A percentile compares a stretch with the other conserved stretches of the same genome.
phyloP scores from a whole-genome alignment of 495 filamentous ascomycete genomes.

The Aspergillus nidulans region DNA sequence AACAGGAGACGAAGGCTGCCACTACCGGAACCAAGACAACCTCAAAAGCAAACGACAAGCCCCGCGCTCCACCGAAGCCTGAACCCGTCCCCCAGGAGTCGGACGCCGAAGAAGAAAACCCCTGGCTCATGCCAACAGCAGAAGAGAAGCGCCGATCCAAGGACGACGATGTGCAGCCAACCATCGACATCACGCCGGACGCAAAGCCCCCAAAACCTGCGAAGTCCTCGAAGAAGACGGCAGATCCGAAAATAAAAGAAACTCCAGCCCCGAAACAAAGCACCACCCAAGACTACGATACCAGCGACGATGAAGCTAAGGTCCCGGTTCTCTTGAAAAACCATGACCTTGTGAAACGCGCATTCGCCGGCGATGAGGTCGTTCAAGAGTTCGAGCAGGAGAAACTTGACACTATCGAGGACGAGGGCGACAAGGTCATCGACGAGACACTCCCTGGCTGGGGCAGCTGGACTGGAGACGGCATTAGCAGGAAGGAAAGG shows the following conservation, averaged over 20 bases:
- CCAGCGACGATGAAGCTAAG: slow-evolving; percentile 54
- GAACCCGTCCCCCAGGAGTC: slow-evolving; percentile 21
- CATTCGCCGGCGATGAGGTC: slow-evolving; percentile 91
- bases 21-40: slow-evolving; percentile 17
- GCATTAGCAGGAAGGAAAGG: slow-evolving; percentile 62
- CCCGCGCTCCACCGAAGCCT: slow-evolving; percentile 15
- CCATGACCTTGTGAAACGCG: slow-evolving; percentile 74
- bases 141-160: slow-evolving; percentile 35
- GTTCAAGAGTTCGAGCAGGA: slow-evolving; percentile 75
- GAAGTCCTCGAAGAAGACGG: slow-evolving; percentile 10
- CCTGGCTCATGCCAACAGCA: slow-evolving; percentile 45
- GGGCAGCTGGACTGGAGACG: slow-evolving; percentile 85
- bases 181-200: slow-evolving; percentile 36
- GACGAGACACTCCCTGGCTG: slow-evolving; percentile 88
- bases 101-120: slow-evolving; percentile 37
- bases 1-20: slow-evolving; percentile 23
- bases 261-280: slow-evolving; percentile 18
- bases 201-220: slow-evolving; percentile 20
- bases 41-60: slow-evolving; percentile 15
- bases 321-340: slow-evolving; percentile 67
- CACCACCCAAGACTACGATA: slow-evolving; percentile 29
- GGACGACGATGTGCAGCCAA: slow-evolving; percentile 29
- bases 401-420: slow-evolving; percentile 65
- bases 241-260: slow-evolving; percentile 19
- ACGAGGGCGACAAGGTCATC: slow-evolving; percentile 80